A percentile compares a stretch with the other conserved stretches of the same genome.
These are phyloP conservation scores for Trypanosomatidae sp. DNA, from an alignment of 208 protist species.

Conservation along the genomic window DNA sequence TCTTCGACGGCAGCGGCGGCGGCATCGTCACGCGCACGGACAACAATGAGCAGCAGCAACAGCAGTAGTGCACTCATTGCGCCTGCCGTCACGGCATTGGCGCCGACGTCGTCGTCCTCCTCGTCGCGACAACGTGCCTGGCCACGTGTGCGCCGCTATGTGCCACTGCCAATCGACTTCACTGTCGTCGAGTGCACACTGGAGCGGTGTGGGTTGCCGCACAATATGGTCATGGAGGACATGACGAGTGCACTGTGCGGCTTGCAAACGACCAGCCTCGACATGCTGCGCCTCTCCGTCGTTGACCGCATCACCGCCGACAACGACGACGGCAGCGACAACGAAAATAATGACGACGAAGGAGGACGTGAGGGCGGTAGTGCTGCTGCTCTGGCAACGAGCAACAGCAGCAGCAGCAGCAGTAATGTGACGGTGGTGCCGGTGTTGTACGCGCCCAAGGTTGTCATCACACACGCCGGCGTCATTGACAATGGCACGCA, in stretches of 20 bases:
- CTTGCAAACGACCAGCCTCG: slow-evolving; percentile 51
- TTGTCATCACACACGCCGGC: slow-evolving; percentile 69
- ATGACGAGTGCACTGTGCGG: slow-evolving; percentile 48
- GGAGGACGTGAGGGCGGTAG: neutral
- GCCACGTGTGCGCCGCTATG: slow-evolving; percentile 10
- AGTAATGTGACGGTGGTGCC: slow-evolving; percentile 20
- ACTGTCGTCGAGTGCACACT: slow-evolving; percentile 68
- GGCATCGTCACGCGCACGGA: too few species aligned
- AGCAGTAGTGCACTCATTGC: neutral
- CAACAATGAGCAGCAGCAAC: too few species aligned
- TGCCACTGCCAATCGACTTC: slow-evolving; percentile 56
- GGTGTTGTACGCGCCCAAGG: slow-evolving; percentile 70
- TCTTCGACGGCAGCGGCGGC: too few species aligned
- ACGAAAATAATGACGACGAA: neutral
- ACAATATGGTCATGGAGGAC: slow-evolving; percentile 77
- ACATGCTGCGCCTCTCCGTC: slow-evolving; percentile 50
- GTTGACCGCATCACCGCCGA: slow-evolving; percentile 21
- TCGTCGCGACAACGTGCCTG: too few species aligned
- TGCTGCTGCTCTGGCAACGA: neutral
- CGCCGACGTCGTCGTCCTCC: neutral
- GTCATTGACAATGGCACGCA: slow-evolving; percentile 69
- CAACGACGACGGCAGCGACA: neutral
- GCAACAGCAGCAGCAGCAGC: slow-evolving; percentile 1
- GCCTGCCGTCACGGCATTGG: slow-evolving; percentile 1
- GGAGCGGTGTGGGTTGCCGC: slow-evolving; percentile 66